These are phyloP conservation scores for Hyphopichia homilentoma DNA, from an alignment of 805 yeast genomes.

Conservation along the genomic window DNA sequence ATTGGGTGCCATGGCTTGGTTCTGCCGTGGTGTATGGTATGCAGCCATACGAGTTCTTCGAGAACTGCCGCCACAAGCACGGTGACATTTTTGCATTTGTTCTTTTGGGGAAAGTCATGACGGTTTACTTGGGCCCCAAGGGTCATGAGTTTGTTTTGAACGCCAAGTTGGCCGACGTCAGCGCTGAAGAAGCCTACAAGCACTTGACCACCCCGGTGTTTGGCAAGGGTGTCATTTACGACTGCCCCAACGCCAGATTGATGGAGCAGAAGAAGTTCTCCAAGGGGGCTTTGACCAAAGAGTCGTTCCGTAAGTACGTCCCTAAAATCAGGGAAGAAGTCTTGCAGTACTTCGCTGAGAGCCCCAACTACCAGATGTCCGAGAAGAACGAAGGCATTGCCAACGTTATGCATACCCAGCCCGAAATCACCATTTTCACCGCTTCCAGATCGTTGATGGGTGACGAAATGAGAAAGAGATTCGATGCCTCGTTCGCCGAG, in stretches of 20 bases:
- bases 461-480: slow-evolving; percentile 80
- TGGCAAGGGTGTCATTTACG: slow-evolving; percentile 96
- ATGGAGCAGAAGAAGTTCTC: slow-evolving; percentile 99
- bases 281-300: slow-evolving; percentile 81
- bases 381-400: slow-evolving; percentile 43
- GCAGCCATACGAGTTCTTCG: slow-evolving; percentile 90
- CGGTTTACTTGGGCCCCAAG: slow-evolving; percentile 94
- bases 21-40: slow-evolving; percentile 86
- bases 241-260: slow-evolving; percentile 87
- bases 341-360: slow-evolving; percentile 54
- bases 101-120: slow-evolving; percentile 86
- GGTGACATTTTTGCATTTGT: slow-evolving; percentile 94
- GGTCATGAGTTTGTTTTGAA: slow-evolving; percentile 96
- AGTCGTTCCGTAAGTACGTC: slow-evolving; percentile 78
- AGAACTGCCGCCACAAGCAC: slow-evolving; percentile 68
- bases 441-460: slow-evolving; percentile 92
- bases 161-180: slow-evolving; percentile 82
- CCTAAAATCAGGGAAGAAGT: slow-evolving; percentile 85
- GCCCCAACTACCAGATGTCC: slow-evolving; percentile 44
- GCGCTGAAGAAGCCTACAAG: slow-evolving; percentile 94
- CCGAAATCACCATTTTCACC: slow-evolving; percentile 94
- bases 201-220: slow-evolving; percentile 99
- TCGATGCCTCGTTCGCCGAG: slow-evolving; percentile 79
- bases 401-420: slow-evolving; percentile 78
- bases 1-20: slow-evolving; percentile 96